These are phyloP conservation scores for Coriaria nepalensis DNA, from an alignment of 306 rosid species.

Conservation along the genomic window DNA sequence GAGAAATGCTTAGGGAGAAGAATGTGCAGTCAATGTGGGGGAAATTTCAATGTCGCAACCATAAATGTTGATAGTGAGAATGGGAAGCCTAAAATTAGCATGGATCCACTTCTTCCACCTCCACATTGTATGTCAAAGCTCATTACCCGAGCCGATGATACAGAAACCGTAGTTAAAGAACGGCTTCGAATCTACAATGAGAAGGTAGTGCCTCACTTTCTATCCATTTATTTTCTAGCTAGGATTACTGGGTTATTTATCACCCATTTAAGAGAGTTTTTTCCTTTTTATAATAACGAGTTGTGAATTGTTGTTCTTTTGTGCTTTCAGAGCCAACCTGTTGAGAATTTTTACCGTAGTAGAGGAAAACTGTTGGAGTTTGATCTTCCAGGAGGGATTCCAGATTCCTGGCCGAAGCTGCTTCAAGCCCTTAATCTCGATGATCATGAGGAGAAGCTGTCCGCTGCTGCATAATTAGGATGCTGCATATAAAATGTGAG, in stretches of 20 bases:
- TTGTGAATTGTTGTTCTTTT: conserved; percentile 7
- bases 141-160: conserved; percentile 70
- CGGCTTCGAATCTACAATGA: conserved; percentile 72
- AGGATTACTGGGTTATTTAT: too few relatives aligned
- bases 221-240: neutral
- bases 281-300: neutral
- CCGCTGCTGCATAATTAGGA: conserved; percentile 53
- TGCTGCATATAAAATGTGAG: conserved; percentile 21
- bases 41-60: conserved; percentile 71
- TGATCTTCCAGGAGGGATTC: conserved; percentile 92
- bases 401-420: conserved; percentile 94
- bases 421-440: conserved; percentile 77
- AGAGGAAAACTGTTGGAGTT: conserved; percentile 81
- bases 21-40: conserved; percentile 71
- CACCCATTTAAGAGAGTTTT: too few relatives aligned
- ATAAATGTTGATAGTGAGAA: conserved; percentile 58
- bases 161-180: conserved; percentile 60
- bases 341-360: conserved; percentile 67
- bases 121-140: conserved; percentile 72
- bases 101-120: conserved; percentile 97
- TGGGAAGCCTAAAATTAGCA: conserved; percentile 57
- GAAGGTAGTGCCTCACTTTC: conserved; percentile 36
- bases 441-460: conserved; percentile 56
- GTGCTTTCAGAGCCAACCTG: conserved; percentile 63
- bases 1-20: conserved; percentile 95